A percentile compares a stretch with the other conserved stretches of the same genome.
Evolutionary conservation across 345 rosid species (phyloP).

Genomic region (Triadica sebifera): DNA sequence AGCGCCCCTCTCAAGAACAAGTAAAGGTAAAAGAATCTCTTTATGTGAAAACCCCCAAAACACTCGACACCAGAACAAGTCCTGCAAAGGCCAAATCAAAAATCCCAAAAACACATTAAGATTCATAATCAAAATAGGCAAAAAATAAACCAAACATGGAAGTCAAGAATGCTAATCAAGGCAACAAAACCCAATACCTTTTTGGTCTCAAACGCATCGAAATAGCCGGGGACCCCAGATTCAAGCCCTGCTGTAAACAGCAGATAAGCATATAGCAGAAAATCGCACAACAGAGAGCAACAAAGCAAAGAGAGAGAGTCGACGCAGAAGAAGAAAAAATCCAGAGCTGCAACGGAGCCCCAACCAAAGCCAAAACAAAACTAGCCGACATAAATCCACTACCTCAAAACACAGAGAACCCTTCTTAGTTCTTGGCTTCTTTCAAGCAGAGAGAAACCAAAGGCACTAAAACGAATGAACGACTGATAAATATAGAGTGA

Average conservation of each 20-base stretch:
- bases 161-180: not conserved
- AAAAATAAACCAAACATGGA: not conserved
- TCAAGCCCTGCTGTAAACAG: constrained; percentile 46
- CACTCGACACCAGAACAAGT: constrained; percentile 68
- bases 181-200: constrained; percentile 37
- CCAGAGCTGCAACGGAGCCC: constrained; percentile 66
- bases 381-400: constrained; percentile 88
- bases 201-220: constrained; percentile 80
- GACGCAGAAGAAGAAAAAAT: constrained; percentile 17
- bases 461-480: not conserved
- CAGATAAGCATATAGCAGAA: constrained; percentile 32
- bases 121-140: not conserved
- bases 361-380: constrained; percentile 66
- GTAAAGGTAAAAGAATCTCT: constrained; percentile 60
- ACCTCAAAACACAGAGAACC: constrained; percentile 13
- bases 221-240: constrained; percentile 44
- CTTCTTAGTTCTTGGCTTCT: not conserved
- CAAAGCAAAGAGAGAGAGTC: constrained; percentile 11
- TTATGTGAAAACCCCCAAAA: constrained; percentile 75
- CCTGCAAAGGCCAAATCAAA: constrained; percentile 58
- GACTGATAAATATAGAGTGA: constrained; percentile 7
- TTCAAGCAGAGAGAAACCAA: not conserved
- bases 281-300: constrained; percentile 19
- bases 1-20: constrained; percentile 66
- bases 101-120: constrained; percentile 12